Evolutionary conservation across 768 basidiomycete genomes (phyloP), one percentile per base, ranked within the genome.

Genomic region (Fomitopsis serialis): DNA sequence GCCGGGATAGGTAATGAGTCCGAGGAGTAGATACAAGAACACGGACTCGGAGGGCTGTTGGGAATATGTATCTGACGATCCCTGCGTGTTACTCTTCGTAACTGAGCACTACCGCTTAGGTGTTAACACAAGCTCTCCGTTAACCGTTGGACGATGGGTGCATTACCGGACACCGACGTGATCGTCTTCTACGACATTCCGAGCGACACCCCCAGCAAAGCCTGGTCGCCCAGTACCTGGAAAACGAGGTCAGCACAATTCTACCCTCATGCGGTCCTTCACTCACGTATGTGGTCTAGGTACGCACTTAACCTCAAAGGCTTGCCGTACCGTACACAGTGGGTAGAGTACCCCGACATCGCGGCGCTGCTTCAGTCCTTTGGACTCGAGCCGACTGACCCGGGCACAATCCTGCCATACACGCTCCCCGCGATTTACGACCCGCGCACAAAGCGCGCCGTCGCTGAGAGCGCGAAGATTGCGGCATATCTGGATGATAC

Each of bases 271-370:
- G 12, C 27, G 23, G 23, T 11, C 5, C 27, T 24, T 24, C 17
- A 10, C 29, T n/a, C 2, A 21, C 29, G 4, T 9, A 19, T 11
- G 15, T 35, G 45, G 21, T 15, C 12, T 44, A 65, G 62, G 17
- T 58, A 50, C 50, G 68, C 68, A 3, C 58, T 75, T 48, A 74
- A 76, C 54, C 63, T 67, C 64, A 77, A 78, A 56, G 61, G 63
- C 19, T 43, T 75, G 19, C 60, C 73, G 1, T 76, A 76, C 65
- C 72, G 68, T 57, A 80, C 79, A 3, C 69, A 74, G 36, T 79
- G 76, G 74, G 61, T 82, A 50, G 79, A 81, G 54, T 78, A 72
- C 54, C 75, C 75, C 2, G 77, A 82, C 48, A 76, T 84, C 45
- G 72, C 64, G 48, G 21, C 47, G 0, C 58, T 64, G 45, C 63